These are phyloP conservation scores for Leccinum ponderosum DNA, from an alignment of 1,284 basidiomycete genomes.

Conservation along the genomic window DNA sequence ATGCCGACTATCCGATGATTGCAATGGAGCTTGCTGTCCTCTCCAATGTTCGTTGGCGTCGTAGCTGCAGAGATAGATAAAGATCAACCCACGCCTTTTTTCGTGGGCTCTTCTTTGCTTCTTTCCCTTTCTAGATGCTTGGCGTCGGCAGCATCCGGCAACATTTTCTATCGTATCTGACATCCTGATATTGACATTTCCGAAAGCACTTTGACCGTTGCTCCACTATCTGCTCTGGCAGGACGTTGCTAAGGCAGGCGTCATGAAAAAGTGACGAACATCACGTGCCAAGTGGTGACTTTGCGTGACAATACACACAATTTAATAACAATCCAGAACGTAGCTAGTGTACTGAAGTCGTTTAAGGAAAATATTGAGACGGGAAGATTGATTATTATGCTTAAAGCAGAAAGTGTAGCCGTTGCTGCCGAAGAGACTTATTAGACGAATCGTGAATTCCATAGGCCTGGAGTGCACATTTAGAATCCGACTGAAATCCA, in stretches of 20 bases:
- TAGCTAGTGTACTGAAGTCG: too few species aligned
- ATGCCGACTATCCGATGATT: neutral
- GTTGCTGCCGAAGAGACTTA: too few species aligned
- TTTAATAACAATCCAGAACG: too few species aligned
- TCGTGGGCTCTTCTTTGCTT: neutral
- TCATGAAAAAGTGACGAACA: too few species aligned
- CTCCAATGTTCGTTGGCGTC: neutral
- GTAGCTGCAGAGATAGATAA: slow-evolving; percentile 1
- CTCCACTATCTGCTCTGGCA: slow-evolving; percentile 99
- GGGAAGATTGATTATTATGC: too few species aligned
- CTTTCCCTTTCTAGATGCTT: slow-evolving; percentile 2
- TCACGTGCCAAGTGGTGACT: too few species aligned
- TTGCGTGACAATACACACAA: too few species aligned
- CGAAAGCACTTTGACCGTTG: slow-evolving; percentile 89
- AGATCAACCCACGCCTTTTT: neutral
- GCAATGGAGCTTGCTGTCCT: neutral
- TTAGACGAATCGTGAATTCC: too few species aligned
- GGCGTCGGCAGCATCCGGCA: neutral
- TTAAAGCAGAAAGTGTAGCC: too few species aligned
- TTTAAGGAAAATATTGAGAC: too few species aligned
- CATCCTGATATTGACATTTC: slow-evolving; percentile 2
- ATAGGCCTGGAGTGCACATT: too few species aligned
- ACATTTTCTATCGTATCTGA: neutral
- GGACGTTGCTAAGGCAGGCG: slow-evolving; percentile 60
- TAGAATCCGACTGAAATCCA: too few species aligned